These are phyloP conservation scores for Mycosphaerella sp. DNA, from an alignment of 2,329 filamentous ascomycete genomes.

Conservation along the genomic window DNA sequence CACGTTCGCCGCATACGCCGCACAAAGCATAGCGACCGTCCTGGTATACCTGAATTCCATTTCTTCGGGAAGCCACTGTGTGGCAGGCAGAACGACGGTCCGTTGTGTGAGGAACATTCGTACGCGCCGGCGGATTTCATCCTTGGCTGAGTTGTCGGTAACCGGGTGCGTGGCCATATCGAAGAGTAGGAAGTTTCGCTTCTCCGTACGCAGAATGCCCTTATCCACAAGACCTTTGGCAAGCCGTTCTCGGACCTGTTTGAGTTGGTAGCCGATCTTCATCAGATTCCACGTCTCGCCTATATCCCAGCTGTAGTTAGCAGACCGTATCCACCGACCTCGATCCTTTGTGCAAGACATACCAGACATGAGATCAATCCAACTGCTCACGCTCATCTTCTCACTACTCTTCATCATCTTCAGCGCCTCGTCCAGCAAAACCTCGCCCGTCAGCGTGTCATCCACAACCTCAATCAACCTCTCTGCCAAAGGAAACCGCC, in stretches of 20 bases:
- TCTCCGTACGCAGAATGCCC: constrained; percentile 95
- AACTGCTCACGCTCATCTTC: constrained; percentile 99
- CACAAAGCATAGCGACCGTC: constrained; percentile 94
- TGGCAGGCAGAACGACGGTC: constrained; percentile 80
- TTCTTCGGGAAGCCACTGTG: constrained; percentile 86
- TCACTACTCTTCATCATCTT: constrained; percentile 99
- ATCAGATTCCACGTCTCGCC: constrained; percentile 99
- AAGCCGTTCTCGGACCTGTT: constrained; percentile 95
- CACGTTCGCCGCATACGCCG: constrained; percentile 95
- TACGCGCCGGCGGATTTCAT: constrained; percentile 89
- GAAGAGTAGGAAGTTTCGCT: constrained; percentile 98
- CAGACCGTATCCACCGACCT: background rate
- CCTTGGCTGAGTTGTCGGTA: constrained; percentile 91
- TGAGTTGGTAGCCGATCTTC: constrained; percentile 99
- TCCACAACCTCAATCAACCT: constrained; percentile 95
- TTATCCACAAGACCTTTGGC: constrained; percentile 98
- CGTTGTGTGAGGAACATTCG: constrained; percentile 88
- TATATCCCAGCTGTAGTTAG: constrained; percentile 38
- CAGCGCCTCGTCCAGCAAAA: constrained; percentile 90
- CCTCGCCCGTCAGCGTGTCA: constrained; percentile 92
- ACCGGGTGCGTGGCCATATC: constrained; percentile 99
- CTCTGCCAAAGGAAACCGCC: constrained; percentile 88
- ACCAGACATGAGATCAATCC: constrained; percentile 99
- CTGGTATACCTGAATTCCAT: constrained; percentile 90
- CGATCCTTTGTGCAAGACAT: constrained; percentile 32